Conservation (phyloP, 2,329 filamentous ascomycete species). For the Talaromyces sp. region DNA sequence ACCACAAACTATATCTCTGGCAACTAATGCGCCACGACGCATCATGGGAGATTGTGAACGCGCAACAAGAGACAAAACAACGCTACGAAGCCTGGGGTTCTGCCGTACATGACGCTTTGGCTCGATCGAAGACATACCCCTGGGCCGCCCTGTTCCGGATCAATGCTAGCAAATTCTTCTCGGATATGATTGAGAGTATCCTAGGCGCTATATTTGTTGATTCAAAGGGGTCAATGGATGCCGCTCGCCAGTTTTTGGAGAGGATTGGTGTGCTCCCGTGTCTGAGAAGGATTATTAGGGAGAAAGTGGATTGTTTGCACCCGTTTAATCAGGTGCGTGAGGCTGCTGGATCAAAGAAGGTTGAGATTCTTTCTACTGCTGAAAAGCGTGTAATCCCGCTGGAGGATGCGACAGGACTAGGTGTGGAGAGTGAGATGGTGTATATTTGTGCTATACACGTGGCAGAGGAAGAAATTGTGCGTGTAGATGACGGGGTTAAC, state of each 20-base stretch:
- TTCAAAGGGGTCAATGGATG: conserved; percentile 57
- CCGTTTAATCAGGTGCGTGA: conserved; percentile 55
- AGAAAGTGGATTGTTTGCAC: conserved; percentile 55
- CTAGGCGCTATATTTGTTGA: conserved; percentile 84
- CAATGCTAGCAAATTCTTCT: conserved; percentile 71
- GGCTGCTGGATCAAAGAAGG: conserved; percentile 10
- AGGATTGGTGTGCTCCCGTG: conserved; percentile 63
- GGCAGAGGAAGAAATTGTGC: conserved; percentile 15
- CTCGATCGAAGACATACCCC: conserved; percentile 59
- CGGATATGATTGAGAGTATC: conserved; percentile 76
- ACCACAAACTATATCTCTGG: conserved; percentile 56
- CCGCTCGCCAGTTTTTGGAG: conserved; percentile 60
- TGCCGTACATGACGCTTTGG: conserved; percentile 52
- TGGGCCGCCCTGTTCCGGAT: conserved; percentile 70
- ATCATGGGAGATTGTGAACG: conserved; percentile 43
- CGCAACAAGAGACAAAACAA: conserved; percentile 45
- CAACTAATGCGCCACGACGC: conserved; percentile 64
- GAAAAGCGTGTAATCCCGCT: background rate
- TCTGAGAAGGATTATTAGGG: conserved; percentile 58
- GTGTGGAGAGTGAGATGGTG: background rate
- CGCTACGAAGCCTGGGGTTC: conserved; percentile 51
- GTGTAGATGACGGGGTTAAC: conserved; percentile 17
- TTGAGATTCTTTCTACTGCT: background rate
- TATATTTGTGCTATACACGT: conserved; percentile 15
- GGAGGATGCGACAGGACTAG: background rate